Evolutionary conservation across 495 filamentous ascomycete species (phyloP), one percentile per base, ranked within the genome.

Genomic region (Penicillium riverlandense): DNA sequence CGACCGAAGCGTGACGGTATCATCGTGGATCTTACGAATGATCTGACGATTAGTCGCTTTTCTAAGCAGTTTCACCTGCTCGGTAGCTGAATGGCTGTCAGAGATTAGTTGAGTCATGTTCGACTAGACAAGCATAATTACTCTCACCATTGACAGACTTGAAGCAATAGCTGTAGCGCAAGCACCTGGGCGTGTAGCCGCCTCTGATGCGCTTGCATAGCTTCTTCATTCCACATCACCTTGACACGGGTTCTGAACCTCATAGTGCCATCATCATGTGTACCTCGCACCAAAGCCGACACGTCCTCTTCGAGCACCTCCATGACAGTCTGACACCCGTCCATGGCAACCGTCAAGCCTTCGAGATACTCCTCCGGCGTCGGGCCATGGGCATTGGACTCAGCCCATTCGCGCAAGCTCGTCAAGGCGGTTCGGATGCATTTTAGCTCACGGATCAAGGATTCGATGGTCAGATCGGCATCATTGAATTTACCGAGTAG

Each of bases 71-170:
- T 59, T 52, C 7, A 58, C 34, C 45, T 69, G 62, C 46, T 67
- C 61, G 9, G 55, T 54, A n/a, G 53, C 57, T 7, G 63, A 57
- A 39, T 51, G 59, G 51, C 66, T 69, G 38, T 8, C 27, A 28
- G n/a, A 11, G 31, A 15, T 28, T 11, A 11, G 35, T 59, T 32
- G 54, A 41, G 31, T 35, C 41, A 3, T 34, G 40, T 33, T 29
- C 13, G 29, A 2, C 6, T 11, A 15, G 12, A 22, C 29, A 8
- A 7, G 7, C n/a, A 7, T 33, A 16, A 8, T 11, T 13, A 37
- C 37, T 45, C 62, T 57, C 45, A 73, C 70, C 69, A 72, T 50
- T 67, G 62, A 37, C 57, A 65, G n/a, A 67, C 70, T 38, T 69
- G 62, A 8, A 75, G 50, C 38, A 75, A 42, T 11, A 75, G 47